Evolutionary conservation across 129 eudicot species (phyloP), one percentile per base, ranked within the genome.

Genomic region (Escallonia rubra): DNA sequence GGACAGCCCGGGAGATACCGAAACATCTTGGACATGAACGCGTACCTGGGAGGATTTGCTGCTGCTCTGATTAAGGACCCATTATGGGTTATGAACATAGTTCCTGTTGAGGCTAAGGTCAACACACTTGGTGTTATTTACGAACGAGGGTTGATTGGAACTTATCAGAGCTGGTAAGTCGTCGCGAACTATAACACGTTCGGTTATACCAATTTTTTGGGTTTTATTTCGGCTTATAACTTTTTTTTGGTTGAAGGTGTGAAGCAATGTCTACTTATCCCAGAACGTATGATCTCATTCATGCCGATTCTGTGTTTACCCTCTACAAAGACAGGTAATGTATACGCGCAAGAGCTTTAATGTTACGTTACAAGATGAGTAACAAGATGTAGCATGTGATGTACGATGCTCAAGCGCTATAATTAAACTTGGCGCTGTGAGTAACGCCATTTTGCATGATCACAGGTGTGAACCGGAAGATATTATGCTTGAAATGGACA

Each of bases 181-280:
- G 10, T 55, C 7, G 6, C 46, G 7, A 23, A 23, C 34, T 23
- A 23, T 23, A 23, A 23, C 34, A 10, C 59, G 0, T 63, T 4
- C n/a, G 5, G 10, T 10, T 40, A 3, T 45, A 10, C 46, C 3
- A 39, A 51, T 1, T 23, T 23, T 23, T 23, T 23, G 34, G 3
- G 6, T 12, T 39, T 23, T 43, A 7, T 6, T 4, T 8, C 8
- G 42, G 14, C 49, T 51, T 51, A 52, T 14, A 12, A 9, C 38
- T 7, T 7, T 0, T 23, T 23, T 34, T 47, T 11, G 50, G 46
- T 51, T 66, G 10, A 60, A 91, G 97, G 97, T 89, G 99, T 68
- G 99, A 93, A 74, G 99, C 99, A n/a, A 93, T 93, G 99, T 93
- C 99, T 46, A 93, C 99, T 48, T 93, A 93, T 74, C 96, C 99